Evolutionary conservation across 1,139 yeast species (phyloP).

Genomic region (Pneumocystis jirovecii): DNA sequence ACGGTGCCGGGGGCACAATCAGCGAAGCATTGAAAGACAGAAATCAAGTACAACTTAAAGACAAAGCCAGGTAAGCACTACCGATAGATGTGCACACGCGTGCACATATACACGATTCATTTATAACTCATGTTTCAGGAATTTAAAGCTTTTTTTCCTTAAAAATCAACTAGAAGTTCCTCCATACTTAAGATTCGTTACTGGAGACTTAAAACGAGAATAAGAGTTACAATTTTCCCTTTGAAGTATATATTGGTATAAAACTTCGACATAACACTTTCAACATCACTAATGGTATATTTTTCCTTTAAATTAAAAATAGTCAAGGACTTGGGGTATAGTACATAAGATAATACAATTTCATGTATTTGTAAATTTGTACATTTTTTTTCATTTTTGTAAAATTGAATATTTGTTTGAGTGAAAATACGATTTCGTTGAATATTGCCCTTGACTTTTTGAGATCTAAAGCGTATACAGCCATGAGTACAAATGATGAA

Average conservation of each 20-base stretch:
- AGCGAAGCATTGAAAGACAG: constrained; percentile 74
- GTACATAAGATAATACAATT: background rate
- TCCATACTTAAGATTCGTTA: constrained; percentile 44
- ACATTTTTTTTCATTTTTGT: background rate
- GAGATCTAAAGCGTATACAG: background rate
- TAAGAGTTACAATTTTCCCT: background rate
- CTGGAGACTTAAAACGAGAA: constrained; percentile 55
- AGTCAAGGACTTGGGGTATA: background rate
- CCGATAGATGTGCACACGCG: constrained; percentile 28
- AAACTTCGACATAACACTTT: background rate
- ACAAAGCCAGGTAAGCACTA: constrained; percentile 91
- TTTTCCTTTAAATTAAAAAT: background rate
- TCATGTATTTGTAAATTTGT: background rate
- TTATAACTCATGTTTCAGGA: constrained; percentile 52
- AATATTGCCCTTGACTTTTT: background rate
- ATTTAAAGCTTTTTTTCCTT: background rate
- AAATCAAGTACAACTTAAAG: constrained; percentile 81
- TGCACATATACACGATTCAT: constrained; percentile 44
- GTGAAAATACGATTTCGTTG: background rate
- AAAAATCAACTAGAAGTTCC: constrained; percentile 1
- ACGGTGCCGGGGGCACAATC: constrained; percentile 83
- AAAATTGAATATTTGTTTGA: background rate
- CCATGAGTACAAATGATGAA: background rate
- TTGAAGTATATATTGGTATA: background rate
- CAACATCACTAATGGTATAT: background rate